Base-by-base conservation (phyloP, 2,329 filamentous ascomycete genomes). In the Amphichorda felina region DNA sequence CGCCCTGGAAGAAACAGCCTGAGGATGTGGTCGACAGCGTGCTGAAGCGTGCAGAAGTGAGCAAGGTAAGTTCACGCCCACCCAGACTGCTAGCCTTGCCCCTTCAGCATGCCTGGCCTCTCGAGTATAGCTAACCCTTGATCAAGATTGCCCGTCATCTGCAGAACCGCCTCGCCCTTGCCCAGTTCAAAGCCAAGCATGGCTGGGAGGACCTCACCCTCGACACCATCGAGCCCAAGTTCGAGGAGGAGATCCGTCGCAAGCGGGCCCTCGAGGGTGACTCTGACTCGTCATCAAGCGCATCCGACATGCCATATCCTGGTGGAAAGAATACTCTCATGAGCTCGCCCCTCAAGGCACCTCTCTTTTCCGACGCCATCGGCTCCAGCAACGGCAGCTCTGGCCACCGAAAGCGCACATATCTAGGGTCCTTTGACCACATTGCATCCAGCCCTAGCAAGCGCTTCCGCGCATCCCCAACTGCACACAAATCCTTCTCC, bases 151-250 rank as follows among this genome's bases (percentile, higher is more conserved):
- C 88, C 49, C 74, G 89, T 55, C 83, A 82, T 51, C 70, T 98
- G 37, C 87, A 96, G 63, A 87, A 94, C 65, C 85, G 89, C 43
- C 77, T 98, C 40, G 89, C 91, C 40, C 76, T 96, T 44, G 91
- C 91, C 55, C 91, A 93, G 60, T 91, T 95, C 72, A 96, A 96
- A 65, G 87, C 91, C 46, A 87, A 93, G 61, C 82, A 94, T 64
- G 88, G 88, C 55, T 93, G 87, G 79, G 82, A 95, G 60, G 84
- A 91, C 58, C 72, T 94, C 55, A 84, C 82, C 43, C 75, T 93
- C 51, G 84, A 87, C 55, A 79, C 70, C 41, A 85, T 94, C 61
- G 86, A 94, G 60, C 85, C 86, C 35, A 82, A 80, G 55, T 66
- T 89, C 43, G 81, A 89, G 53, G 75, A 87, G 53, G 75, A 89